phyloP scores from a whole-genome alignment of 257 asterid species.

The Gentiana dahurica region DNA sequence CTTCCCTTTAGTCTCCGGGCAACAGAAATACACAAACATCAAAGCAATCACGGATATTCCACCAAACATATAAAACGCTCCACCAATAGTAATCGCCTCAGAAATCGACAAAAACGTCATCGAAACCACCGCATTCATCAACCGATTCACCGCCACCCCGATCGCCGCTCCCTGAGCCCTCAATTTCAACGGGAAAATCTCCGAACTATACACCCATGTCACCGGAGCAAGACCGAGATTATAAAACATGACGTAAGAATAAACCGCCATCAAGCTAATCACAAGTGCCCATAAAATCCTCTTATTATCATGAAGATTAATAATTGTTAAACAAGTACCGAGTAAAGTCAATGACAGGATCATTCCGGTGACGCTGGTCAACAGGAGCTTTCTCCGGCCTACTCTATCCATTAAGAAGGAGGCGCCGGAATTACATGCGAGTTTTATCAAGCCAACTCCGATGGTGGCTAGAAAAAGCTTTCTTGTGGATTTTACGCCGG shows the following conservation, averaged over 20 bases:
- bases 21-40: conserved; percentile 41
- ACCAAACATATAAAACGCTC: conserved; percentile 44
- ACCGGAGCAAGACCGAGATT: conserved; percentile 63
- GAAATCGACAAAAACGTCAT: conserved; percentile 55
- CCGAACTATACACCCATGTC: conserved; percentile 80
- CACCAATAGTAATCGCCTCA: conserved; percentile 48
- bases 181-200: conserved; percentile 46
- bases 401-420: conserved; percentile 46
- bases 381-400: conserved; percentile 45
- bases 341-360: conserved; percentile 35
- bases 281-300: conserved; percentile 41
- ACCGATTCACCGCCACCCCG: conserved; percentile 56
- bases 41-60: conserved; percentile 39
- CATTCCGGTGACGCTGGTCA: conserved; percentile 52
- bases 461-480: conserved; percentile 36
- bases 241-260: conserved; percentile 40
- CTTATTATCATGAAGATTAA: conserved; percentile 19
- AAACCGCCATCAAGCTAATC: conserved; percentile 37
- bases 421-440: conserved; percentile 34
- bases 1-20: conserved; percentile 65
- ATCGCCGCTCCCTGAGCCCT: conserved; percentile 61
- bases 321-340: conserved; percentile 40
- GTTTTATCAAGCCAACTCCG: conserved; percentile 54
- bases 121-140: conserved; percentile 65
- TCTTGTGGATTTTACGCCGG: conserved; percentile 1